Conservation (phyloP, 2,329 filamentous ascomycete genomes). For the Grosmannia serpens region DNA sequence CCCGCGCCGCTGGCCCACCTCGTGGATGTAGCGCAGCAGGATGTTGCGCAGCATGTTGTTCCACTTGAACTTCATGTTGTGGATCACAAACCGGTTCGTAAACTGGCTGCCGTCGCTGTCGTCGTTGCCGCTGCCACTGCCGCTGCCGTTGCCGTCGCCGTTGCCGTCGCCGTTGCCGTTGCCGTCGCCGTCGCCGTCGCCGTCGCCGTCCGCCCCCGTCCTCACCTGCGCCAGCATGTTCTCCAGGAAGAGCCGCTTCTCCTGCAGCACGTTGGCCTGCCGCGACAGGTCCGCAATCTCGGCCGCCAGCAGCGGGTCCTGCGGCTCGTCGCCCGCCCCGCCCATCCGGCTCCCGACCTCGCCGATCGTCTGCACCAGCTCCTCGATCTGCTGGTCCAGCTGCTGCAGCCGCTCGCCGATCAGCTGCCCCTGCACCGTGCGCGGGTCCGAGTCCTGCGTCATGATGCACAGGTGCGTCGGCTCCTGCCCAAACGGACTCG, state of each 20-base stretch:
- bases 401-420: constrained; percentile 71
- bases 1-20: constrained; percentile 88
- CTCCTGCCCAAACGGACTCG: constrained; percentile 85
- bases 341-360: constrained; percentile 61
- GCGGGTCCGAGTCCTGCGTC: constrained; percentile 79
- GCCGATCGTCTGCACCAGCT: constrained; percentile 60
- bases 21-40: constrained; percentile 91
- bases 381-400: constrained; percentile 64
- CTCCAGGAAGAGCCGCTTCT: constrained; percentile 47
- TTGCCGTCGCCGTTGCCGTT: neutral
- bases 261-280: constrained; percentile 43
- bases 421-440: constrained; percentile 75
- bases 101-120: constrained; percentile 78
- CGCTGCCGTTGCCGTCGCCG: neutral
- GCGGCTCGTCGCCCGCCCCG: constrained; percentile 26
- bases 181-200: constrained; percentile 15
- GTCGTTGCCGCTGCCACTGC: neutral
- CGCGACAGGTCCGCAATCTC: constrained; percentile 50
- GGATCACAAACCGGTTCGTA: constrained; percentile 95
- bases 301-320: constrained; percentile 25
- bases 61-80: constrained; percentile 97
- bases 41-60: constrained; percentile 94
- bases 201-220: constrained; percentile 18
- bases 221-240: constrained; percentile 43
- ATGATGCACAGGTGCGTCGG: constrained; percentile 93